A percentile compares a stretch with the other conserved stretches of the same genome.
Conservation (phyloP, 495 filamentous ascomycete species). For the Bombardia bombarda region DNA sequence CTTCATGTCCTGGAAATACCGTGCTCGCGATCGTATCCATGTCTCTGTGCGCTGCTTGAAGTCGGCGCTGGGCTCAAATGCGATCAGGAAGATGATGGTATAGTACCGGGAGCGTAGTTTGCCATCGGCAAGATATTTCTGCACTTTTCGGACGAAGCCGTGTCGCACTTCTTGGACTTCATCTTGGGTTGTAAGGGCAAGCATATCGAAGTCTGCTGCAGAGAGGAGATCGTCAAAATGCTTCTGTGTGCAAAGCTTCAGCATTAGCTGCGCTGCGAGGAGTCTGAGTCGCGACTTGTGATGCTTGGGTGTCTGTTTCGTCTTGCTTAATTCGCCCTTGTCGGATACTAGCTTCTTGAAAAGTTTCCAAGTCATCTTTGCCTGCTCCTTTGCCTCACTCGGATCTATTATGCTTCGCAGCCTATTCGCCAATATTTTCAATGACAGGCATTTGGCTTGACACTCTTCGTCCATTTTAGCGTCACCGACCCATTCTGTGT, state of each 20-base stretch:
- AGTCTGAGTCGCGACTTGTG: conserved; percentile 75
- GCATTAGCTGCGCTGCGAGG: conserved; percentile 67
- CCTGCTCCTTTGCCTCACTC: conserved; percentile 55
- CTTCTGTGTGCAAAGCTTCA: conserved; percentile 73
- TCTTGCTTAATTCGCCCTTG: conserved; percentile 71
- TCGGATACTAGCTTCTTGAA: conserved; percentile 65
- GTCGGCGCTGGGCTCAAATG: conserved; percentile 69
- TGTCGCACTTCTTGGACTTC: conserved; percentile 60
- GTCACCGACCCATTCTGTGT: conserved; percentile 60
- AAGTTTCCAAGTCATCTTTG: conserved; percentile 64
- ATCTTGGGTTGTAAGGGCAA: conserved; percentile 77
- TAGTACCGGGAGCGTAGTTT: conserved; percentile 74
- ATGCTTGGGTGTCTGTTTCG: conserved; percentile 59
- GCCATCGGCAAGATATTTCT: conserved; percentile 69
- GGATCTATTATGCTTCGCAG: conserved; percentile 57
- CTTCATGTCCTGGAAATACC: conserved; percentile 41
- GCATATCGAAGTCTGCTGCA: conserved; percentile 64
- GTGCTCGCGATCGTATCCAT: conserved; percentile 78
- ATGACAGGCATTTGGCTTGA: conserved; percentile 77
- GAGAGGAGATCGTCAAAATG: conserved; percentile 70
- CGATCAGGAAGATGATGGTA: conserved; percentile 77
- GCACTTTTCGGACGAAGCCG: conserved; percentile 72
- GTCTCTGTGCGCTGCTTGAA: conserved; percentile 69
- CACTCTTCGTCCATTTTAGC: conserved; percentile 68
- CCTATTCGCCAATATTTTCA: conserved; percentile 82